Base-by-base conservation (phyloP, 345 rosid genomes). In the Syzygium oleosum region DNA sequence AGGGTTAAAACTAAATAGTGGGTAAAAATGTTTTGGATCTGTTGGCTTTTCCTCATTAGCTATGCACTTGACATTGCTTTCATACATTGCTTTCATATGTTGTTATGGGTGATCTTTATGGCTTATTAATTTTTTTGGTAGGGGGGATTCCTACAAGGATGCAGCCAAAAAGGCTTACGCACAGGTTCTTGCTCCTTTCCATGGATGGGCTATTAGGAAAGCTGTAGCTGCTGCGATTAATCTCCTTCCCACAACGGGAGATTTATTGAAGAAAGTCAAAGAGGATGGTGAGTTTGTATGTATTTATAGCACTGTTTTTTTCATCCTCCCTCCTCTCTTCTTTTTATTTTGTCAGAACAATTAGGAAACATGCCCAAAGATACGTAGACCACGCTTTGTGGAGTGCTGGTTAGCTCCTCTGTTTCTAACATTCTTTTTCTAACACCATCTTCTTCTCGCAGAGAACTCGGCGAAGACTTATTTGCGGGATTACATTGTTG, bases 161-260 rank as follows among this genome's bases (percentile, higher is more conserved):
- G 93, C 96, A 63, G 99, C 95, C 86, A 92, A 99, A 21, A 95
- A 93, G 92, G 96, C 99, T 63, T 97, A 97, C 91, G 95, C 94
- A 34, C 96, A 96, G 91, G 99, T 95, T 88, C 91, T 97, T 92
- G 97, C 97, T 87, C 96, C 95, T 12, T 95, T 96, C 92, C 99
- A 97, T 89, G 99, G 98, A 19, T 95, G 99, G 99, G 96, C 95
- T 59, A 95, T 97, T 86, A 91, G 98, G 88, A 94, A 95, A 91
- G 98, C 98, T 90, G 99, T 97, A 88, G 93, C 94, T 87, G 93
- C 96, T 22, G 99, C 99, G 87, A 91, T 97, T 98, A 96, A 94
- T 85, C 96, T 96, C 86, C 98, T 96, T 89, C 99, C 99, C n/a
- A 93, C 99, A 2, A 95, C 89, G 88, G 91, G 93, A 59, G 96